A percentile compares a stretch with the other conserved stretches of the same genome.
These are phyloP conservation scores for Oemleria cerasiformis DNA, from an alignment of 306 rosid species.

Conservation along the genomic window DNA sequence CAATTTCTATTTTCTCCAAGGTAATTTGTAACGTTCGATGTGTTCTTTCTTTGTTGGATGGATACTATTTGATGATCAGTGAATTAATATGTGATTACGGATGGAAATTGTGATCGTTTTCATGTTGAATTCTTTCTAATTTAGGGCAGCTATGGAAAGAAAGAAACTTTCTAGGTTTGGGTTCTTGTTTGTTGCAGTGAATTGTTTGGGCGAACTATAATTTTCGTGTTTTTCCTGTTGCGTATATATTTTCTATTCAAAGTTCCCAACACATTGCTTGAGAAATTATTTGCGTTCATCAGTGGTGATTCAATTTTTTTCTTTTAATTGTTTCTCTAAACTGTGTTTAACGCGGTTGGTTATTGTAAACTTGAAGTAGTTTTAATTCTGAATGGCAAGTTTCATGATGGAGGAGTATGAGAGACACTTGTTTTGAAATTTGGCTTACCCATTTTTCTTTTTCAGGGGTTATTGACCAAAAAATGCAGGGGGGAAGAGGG, in stretches of 20 bases:
- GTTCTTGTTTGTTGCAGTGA: not conserved
- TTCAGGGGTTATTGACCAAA: conserved; percentile 26
- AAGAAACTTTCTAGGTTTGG: not conserved
- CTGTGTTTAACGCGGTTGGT: not conserved
- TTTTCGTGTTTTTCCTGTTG: not conserved
- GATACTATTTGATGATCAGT: not conserved
- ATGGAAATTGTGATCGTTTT: not conserved
- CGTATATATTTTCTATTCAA: not conserved
- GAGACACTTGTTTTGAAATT: not conserved
- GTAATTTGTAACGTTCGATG: not conserved
- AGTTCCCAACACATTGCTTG: no score
- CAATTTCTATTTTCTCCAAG: not conserved
- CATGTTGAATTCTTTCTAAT: not conserved
- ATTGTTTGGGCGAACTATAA: not conserved
- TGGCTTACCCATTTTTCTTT: not conserved
- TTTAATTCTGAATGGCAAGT: not conserved
- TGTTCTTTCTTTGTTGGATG: not conserved
- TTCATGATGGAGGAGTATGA: not conserved
- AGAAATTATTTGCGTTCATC: not conserved
- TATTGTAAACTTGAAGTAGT: not conserved
- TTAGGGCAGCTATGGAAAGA: not conserved
- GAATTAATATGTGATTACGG: not conserved
- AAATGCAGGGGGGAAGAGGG: conserved; percentile 63
- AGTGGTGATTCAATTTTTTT: not conserved
- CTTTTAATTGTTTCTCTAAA: not conserved